phyloP scores from a whole-genome alignment of 2,329 filamentous ascomycete genomes.

The Pseudocercospora macadamiae region DNA sequence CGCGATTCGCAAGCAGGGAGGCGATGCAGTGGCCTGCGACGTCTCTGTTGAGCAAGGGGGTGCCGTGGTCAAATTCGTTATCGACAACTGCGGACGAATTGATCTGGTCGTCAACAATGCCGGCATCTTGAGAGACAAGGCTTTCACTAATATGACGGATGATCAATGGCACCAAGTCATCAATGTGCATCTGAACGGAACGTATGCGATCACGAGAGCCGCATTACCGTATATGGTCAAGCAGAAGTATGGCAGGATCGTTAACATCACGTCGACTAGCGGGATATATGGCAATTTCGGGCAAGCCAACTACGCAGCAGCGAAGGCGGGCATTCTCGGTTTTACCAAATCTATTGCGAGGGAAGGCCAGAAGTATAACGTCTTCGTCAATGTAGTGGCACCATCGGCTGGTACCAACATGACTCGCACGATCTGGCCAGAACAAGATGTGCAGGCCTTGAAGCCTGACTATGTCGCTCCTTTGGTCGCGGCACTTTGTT shows the following conservation, averaged over 20 bases:
- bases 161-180: conserved; percentile 87
- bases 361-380: conserved; percentile 94
- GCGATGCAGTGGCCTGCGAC: conserved; percentile 87
- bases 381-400: conserved; percentile 93
- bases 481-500: conserved; percentile 80
- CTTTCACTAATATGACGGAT: conserved; percentile 95
- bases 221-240: conserved; percentile 96
- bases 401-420: conserved; percentile 94
- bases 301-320: conserved; percentile 69
- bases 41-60: conserved; percentile 91
- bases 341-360: conserved; percentile 88
- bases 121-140: conserved; percentile 94
- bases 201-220: conserved; percentile 94
- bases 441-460: conserved; percentile 95
- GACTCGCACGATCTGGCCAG: conserved; percentile 89
- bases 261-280: conserved; percentile 94
- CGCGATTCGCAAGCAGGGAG: conserved; percentile 86
- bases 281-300: conserved; percentile 99
- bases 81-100: conserved; percentile 87
- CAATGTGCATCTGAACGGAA: conserved; percentile 87
- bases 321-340: conserved; percentile 74
- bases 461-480: conserved; percentile 98
- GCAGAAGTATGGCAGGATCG: conserved; percentile 93
- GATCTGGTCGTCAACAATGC: conserved; percentile 94
- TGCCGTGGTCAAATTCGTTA: conserved; percentile 82